Evolutionary conservation across 2,329 filamentous ascomycete species (phyloP), one percentile per base, ranked within the genome.

Genomic region (Pezicula neosporulosa): DNA sequence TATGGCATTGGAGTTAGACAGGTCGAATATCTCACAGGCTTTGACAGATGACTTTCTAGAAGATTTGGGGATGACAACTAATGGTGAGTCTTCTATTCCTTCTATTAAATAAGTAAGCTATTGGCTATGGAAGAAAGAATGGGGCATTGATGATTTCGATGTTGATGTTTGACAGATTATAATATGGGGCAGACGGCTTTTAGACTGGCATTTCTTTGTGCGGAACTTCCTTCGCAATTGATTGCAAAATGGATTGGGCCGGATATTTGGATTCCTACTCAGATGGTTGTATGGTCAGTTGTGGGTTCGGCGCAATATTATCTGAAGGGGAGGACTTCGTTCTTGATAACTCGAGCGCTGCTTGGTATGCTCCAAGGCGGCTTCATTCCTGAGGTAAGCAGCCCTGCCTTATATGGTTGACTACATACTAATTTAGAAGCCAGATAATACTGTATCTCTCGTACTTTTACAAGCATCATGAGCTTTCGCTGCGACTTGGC

Each of bases 1-100:
- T 62, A 82, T 84, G 56, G 78, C 77, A 1, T 70, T 85, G 6
- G 79, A 85, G 56, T 69, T 85, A 35, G 81, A 85, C 62, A 72
- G 82, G 27, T 76, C 77, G 30, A 86, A 86, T 60, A 72, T 85
- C 10, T 58, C 60, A 3, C 81, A 82, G 59, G 83, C 81, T 4
- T 69, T 82, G 27, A 81, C 79, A 0, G 82, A 85, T 63, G 83
- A 82, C 54, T 77, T 87, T 68, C 67, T 87, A 3, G 70, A 66
- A 56, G 84, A 83, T 47, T 63, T 76, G n/a, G 60, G 64, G 2
- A 57, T 77, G 77, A 72, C 48, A 68, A 70, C 56, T 0, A 68
- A 80, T 54, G 72, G 72, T 74, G 47, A 36, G 61, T 37, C 16
- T 28, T 30, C 28, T 30, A 5, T 12, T 30, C 10, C 28, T 12